Evolutionary conservation across 2,329 filamentous ascomycete genomes (phyloP).

Genomic region (Cladophialophora bantiana): DNA sequence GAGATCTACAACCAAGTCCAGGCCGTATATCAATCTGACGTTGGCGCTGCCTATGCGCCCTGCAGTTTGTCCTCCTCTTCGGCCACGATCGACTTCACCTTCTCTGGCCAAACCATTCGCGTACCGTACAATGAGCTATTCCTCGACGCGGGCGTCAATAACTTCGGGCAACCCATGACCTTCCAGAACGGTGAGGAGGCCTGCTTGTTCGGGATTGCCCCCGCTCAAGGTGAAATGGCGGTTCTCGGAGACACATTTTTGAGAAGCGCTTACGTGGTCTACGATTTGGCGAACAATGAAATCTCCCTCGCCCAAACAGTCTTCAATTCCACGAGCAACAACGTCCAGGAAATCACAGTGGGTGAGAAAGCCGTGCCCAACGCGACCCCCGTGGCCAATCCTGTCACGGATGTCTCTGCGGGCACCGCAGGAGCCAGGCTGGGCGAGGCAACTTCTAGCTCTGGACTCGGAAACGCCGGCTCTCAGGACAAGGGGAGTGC

Average conservation of each 20-base stretch:
- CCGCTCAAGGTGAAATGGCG: constrained; percentile 54
- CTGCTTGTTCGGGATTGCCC: constrained; percentile 60
- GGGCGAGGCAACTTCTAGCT: constrained; percentile 27
- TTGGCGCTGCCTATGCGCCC: constrained; percentile 62
- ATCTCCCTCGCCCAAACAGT: constrained; percentile 67
- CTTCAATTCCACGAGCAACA: constrained; percentile 61
- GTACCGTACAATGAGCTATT: constrained; percentile 65
- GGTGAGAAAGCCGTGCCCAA: constrained; percentile 59
- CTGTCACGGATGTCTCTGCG: constrained; percentile 37
- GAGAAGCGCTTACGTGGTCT: constrained; percentile 68
- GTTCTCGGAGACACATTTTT: constrained; percentile 70
- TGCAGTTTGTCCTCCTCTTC: constrained; percentile 59
- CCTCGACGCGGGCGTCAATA: constrained; percentile 55
- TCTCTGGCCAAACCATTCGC: constrained; percentile 62
- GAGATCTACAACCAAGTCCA: constrained; percentile 65
- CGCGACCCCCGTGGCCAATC: constrained; percentile 50
- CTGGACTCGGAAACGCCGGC: constrained; percentile 15
- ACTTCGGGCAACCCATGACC: constrained; percentile 46
- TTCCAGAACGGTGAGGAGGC: constrained; percentile 47
- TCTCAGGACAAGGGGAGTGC: constrained; percentile 16
- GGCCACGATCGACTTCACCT: constrained; percentile 63
- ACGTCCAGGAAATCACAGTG: constrained; percentile 62
- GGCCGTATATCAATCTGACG: constrained; percentile 63
- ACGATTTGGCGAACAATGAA: constrained; percentile 66
- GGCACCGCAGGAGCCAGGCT: constrained; percentile 31